These are phyloP conservation scores for Platismatia glauca DNA, from an alignment of 495 filamentous ascomycete genomes.

Conservation along the genomic window DNA sequence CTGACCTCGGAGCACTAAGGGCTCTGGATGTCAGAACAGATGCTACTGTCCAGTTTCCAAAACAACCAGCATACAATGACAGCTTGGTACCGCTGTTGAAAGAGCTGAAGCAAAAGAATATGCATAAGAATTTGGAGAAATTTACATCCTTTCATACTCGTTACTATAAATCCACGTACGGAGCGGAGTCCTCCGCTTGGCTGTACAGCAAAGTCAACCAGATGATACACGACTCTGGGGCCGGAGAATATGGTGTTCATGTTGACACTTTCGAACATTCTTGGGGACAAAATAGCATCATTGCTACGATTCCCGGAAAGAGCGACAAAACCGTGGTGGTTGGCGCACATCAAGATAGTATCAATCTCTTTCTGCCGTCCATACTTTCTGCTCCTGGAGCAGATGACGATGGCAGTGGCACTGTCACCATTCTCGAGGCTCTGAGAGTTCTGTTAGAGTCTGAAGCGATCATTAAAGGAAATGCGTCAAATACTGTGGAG, in stretches of 20 bases:
- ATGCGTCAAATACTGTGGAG: conserved; percentile 70
- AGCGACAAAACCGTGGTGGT: conserved; percentile 74
- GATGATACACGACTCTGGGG: conserved; percentile 54
- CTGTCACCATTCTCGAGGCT: conserved; percentile 69
- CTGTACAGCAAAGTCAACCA: conserved; percentile 65
- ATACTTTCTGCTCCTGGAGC: conserved; percentile 69
- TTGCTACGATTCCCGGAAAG: conserved; percentile 85
- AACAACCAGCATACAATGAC: conserved; percentile 53
- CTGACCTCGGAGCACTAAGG: conserved; percentile 25
- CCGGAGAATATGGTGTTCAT: conserved; percentile 54
- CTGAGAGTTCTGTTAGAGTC: conserved; percentile 54
- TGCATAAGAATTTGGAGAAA: conserved; percentile 66
- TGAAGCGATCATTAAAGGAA: conserved; percentile 42
- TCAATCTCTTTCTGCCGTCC: conserved; percentile 83
- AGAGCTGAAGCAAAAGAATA: conserved; percentile 63
- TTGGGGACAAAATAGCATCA: conserved; percentile 87
- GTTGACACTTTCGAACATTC: conserved; percentile 69
- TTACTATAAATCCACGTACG: conserved; percentile 81
- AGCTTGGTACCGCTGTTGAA: conserved; percentile 58
- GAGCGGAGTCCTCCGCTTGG: conserved; percentile 85
- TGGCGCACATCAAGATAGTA: conserved; percentile 72
- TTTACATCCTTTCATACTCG: conserved; percentile 80
- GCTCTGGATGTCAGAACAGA: conserved; percentile 28
- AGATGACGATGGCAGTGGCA: conserved; percentile 69
- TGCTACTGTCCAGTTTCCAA: conserved; percentile 53